Evolutionary conservation across 1,284 basidiomycete genomes (phyloP), one percentile per base, ranked within the genome.

Genomic region (Fistulinella cinereoalba): DNA sequence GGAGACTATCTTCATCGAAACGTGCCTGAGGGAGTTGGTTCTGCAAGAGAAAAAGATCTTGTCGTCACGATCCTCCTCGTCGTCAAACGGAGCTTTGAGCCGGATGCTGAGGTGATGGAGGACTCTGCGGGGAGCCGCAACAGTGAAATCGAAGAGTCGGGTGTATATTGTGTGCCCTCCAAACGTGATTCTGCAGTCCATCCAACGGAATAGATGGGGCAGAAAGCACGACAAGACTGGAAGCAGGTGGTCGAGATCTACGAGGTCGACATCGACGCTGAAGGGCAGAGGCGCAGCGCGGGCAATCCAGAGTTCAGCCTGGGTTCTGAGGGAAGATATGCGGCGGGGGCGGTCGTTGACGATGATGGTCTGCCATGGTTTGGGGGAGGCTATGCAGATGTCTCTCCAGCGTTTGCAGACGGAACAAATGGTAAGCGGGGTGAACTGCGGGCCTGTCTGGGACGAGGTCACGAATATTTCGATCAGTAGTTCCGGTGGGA

Each of bases 201-300:
- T 68, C 80, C 83, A 83, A 33, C 83, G 75, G 46, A 68, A 58
- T 32, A 85, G 56, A 27, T 72, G 65, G 11, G 73, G 69, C 1
- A 87, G 64, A 33, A 85, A 69, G 9, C 80, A 81, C 0, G 81
- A 81, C 24, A 87, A 67, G 49, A 87, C 70, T 10, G 83, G 74
- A 4, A 87, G 70, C 29, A 86, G 68, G 46, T 67, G 68, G 52
- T 84, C 77, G 18, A 71, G 60, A 45, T 76, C 69, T 13, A 65
- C 47, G n/a, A 80, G 63, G 23, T 77, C 64, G 47, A 85, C 58
- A 32, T 77, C 68, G 32, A 88, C 69, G 54, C 76, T 71, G 53
- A 85, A 75, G 1, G 70, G 70, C 21, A 85, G 71, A 0, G 76
- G 75, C 9, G 61, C 53, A 3, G 82, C 81, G 34, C 71, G 74